These are phyloP conservation scores for Albizia julibrissin DNA, from an alignment of 306 rosid species.

Conservation along the genomic window DNA sequence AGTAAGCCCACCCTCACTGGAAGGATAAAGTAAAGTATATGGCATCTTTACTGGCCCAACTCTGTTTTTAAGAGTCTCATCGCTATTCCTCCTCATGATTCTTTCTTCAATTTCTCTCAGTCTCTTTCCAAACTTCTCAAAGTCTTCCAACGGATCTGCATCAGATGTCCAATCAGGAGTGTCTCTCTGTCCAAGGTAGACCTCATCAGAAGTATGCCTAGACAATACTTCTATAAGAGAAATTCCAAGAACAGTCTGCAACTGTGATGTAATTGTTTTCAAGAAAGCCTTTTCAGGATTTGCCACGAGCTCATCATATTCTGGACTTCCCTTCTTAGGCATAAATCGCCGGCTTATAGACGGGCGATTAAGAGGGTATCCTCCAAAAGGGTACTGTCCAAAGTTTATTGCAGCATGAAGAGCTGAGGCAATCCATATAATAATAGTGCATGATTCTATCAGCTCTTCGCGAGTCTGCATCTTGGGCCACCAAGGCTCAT, in stretches of 20 bases:
- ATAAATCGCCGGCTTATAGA: conserved; percentile 48
- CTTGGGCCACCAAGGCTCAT: conserved; percentile 66
- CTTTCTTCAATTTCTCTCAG: conserved; percentile 53
- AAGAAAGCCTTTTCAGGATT: conserved; percentile 51
- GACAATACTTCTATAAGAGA: conserved; percentile 53
- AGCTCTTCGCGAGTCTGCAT: conserved; percentile 48
- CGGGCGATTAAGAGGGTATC: conserved; percentile 54
- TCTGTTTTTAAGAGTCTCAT: conserved; percentile 56
- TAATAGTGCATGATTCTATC: conserved; percentile 45
- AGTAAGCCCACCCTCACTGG: conserved; percentile 59
- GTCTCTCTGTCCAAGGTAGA: conserved; percentile 57
- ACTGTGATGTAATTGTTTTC: conserved; percentile 51
- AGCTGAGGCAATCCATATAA: conserved; percentile 65
- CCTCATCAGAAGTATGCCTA: conserved; percentile 58
- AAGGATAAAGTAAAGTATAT: conserved; percentile 72
- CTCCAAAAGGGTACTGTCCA: conserved; percentile 60
- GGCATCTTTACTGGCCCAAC: conserved; percentile 69
- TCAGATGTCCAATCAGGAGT: conserved; percentile 70
- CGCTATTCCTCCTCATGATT: conserved; percentile 49
- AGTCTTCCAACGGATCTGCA: conserved; percentile 47
- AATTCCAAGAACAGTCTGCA: conserved; percentile 48
- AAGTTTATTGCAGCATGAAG: conserved; percentile 63
- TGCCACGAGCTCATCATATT: conserved; percentile 45
- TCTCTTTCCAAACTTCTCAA: conserved; percentile 51
- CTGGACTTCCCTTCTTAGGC: conserved; percentile 48